Conservation (phyloP, 1,284 basidiomycete genomes). For the Tilletiopsis washingtonensis region DNA sequence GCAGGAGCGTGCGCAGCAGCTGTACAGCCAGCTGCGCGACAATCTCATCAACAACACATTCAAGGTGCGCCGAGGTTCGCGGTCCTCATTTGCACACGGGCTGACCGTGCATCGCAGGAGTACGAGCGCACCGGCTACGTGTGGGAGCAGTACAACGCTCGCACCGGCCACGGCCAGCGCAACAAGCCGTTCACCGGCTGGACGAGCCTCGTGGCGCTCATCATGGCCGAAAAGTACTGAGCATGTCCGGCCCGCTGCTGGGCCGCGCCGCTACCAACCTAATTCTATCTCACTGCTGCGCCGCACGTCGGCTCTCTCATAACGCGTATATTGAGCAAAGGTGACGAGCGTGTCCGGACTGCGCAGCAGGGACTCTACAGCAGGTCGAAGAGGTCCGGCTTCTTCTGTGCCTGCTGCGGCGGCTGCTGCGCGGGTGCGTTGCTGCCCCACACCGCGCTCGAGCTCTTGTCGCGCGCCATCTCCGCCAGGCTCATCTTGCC, state of each 20-base stretch:
- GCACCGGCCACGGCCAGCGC: constrained; percentile 70
- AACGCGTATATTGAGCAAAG: no score
- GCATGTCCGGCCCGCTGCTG: no score
- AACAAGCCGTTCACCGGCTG: constrained; percentile 53
- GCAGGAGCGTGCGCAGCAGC: constrained; percentile 62
- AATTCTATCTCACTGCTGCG: no score
- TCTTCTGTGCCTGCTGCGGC: constrained; percentile 15
- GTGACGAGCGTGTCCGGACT: no score
- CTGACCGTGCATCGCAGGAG: constrained; percentile 55
- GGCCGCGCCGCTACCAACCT: no score
- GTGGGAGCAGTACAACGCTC: constrained; percentile 89
- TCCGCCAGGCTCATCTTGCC: constrained; percentile 47
- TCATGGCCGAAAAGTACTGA: constrained; percentile 41
- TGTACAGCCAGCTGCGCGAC: constrained; percentile 68
- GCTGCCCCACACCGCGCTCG: constrained; percentile 19
- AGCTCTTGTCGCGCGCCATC: constrained; percentile 44
- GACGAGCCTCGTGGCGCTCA: constrained; percentile 39
- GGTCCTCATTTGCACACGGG: neutral
- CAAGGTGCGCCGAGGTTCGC: constrained; percentile 54
- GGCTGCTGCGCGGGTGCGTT: constrained; percentile 1
- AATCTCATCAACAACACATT: constrained; percentile 79
- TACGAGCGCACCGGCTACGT: constrained; percentile 84
- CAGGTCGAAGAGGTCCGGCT: constrained; percentile 34
- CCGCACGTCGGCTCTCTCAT: no score
- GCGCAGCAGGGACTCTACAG: no score